phyloP scores from a whole-genome alignment of 108 stramenopile species.

The Fistulifera solaris region DNA sequence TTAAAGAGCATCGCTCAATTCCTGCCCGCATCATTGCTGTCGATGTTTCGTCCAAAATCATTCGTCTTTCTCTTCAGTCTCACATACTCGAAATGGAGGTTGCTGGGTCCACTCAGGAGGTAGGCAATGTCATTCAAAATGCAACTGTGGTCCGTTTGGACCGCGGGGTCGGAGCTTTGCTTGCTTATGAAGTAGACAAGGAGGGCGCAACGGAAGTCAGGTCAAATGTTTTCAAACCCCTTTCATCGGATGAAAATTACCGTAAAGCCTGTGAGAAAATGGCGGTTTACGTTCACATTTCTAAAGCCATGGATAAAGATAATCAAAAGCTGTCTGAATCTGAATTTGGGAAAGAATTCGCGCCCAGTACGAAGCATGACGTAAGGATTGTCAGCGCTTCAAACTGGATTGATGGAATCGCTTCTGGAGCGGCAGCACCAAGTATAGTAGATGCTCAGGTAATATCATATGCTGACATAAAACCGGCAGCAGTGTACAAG shows the following conservation, averaged over 20 bases:
- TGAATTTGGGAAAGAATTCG: slow-evolving; percentile 67
- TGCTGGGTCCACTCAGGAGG: slow-evolving; percentile 11
- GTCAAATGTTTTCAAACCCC: slow-evolving; percentile 16
- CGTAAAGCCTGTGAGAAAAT: slow-evolving; percentile 32
- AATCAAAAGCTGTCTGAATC: slow-evolving; percentile 32
- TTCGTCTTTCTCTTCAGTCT: slow-evolving; percentile 64
- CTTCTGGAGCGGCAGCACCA: slow-evolving; percentile 65
- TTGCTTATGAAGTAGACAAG: slow-evolving; percentile 33
- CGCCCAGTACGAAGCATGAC: slow-evolving; percentile 44
- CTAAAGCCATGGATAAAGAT: slow-evolving; percentile 67
- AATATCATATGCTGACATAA: slow-evolving; percentile 64
- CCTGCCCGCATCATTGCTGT: slow-evolving; percentile 73
- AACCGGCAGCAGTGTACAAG: slow-evolving; percentile 55
- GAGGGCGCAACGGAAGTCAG: slow-evolving; percentile 15
- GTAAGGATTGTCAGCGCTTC: slow-evolving; percentile 62
- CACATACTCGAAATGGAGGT: slow-evolving; percentile 46
- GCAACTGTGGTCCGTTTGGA: slow-evolving; percentile 71
- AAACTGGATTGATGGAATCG: slow-evolving; percentile 66
- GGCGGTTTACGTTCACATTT: slow-evolving; percentile 79
- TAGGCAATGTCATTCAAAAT: slow-evolving; percentile 52
- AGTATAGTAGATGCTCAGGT: slow-evolving; percentile 67
- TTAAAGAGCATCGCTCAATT: slow-evolving; percentile 33
- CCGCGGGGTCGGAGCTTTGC: slow-evolving; percentile 74
- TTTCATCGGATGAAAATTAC: slow-evolving; percentile 27
- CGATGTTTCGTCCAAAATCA: slow-evolving; percentile 59